Conservation (phyloP, 495 filamentous ascomycete genomes). For the Lasiosphaeris hirsuta region DNA sequence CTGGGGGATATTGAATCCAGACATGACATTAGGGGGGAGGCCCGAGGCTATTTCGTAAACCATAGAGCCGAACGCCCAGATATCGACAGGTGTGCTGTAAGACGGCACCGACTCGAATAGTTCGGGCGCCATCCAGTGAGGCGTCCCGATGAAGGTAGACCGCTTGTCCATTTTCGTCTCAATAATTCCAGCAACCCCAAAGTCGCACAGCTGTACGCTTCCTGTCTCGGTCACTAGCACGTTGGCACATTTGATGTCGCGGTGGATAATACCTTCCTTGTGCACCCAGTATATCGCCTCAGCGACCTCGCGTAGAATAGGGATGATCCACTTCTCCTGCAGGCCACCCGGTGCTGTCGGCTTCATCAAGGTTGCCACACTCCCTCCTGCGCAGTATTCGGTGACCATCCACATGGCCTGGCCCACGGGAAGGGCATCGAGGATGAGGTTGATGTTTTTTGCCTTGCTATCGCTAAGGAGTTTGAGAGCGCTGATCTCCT, state of each 20-base stretch:
- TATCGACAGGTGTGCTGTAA: slow-evolving; percentile 74
- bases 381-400: slow-evolving; percentile 93
- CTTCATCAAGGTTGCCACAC: slow-evolving; percentile 78
- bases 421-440: slow-evolving; percentile 82
- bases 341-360: slow-evolving; percentile 66
- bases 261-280: slow-evolving; percentile 87
- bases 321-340: slow-evolving; percentile 85
- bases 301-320: slow-evolving; percentile 83
- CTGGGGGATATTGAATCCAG: slow-evolving; percentile 45
- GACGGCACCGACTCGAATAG: slow-evolving; percentile 57
- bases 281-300: slow-evolving; percentile 84
- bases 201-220: slow-evolving; percentile 86
- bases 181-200: slow-evolving; percentile 86
- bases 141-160: slow-evolving; percentile 89
- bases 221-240: slow-evolving; percentile 87
- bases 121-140: slow-evolving; percentile 97
- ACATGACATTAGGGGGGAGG: slow-evolving; percentile 64
- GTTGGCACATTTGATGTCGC: slow-evolving; percentile 95
- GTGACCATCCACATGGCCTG: slow-evolving; percentile 92
- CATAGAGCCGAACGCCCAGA: slow-evolving; percentile 93
- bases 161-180: slow-evolving; percentile 82
- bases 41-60: slow-evolving; percentile 90
- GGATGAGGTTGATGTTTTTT: slow-evolving; percentile 85
- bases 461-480: slow-evolving; percentile 79
- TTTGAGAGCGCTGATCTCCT: slow-evolving; percentile 83